Evolutionary conservation across 768 basidiomycete genomes (phyloP), one percentile per base, ranked within the genome.

Genomic region (Lactarius deliciosus): DNA sequence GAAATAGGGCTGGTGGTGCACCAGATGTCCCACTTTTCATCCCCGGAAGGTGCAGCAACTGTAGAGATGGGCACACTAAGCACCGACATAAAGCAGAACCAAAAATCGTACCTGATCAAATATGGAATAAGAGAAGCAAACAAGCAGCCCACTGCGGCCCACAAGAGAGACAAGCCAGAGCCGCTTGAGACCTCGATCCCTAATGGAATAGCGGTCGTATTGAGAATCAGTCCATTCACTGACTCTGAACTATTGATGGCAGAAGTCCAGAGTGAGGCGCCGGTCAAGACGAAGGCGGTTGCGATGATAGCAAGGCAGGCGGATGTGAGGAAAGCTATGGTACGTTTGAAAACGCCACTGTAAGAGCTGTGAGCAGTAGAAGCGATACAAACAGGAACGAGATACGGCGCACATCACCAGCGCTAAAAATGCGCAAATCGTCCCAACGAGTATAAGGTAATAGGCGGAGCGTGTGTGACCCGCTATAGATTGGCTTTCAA

Each of bases 11-110:
- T 43, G 20, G n/a, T 32, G 22, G 54, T 55, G 54, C 10, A 54
- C 43, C 25, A 54, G 18, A 25, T 22, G 43, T 13, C 30, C 43
- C 18, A 6, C 18, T 58, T 67, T 64, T 28, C 40, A 38, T 34
- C 90, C 88, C 69, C 90, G 86, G 78, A 81, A 92, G 62, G 91
- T 92, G 77, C 89, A 92, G 72, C 90, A 92, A 70, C 91, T 92
- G 69, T n/a, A 53, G 41, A 43, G 56, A 22, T 11, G 56, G 55
- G 5, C 22, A 18, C 2, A 25, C 25, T 38, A 45, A 56, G 58
- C 18, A 22, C 55, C 8, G 7, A 60, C 40, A 9, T 38, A 59
- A 43, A 62, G 57, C 22, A 57, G 8, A 50, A 64, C 34, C 8
- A 53, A 8, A 18, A 13, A 20, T 74, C 86, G 55, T 68, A 91